These are phyloP conservation scores for Vishniacozyma victoriae DNA, from an alignment of 768 basidiomycete genomes.

Conservation along the genomic window DNA sequence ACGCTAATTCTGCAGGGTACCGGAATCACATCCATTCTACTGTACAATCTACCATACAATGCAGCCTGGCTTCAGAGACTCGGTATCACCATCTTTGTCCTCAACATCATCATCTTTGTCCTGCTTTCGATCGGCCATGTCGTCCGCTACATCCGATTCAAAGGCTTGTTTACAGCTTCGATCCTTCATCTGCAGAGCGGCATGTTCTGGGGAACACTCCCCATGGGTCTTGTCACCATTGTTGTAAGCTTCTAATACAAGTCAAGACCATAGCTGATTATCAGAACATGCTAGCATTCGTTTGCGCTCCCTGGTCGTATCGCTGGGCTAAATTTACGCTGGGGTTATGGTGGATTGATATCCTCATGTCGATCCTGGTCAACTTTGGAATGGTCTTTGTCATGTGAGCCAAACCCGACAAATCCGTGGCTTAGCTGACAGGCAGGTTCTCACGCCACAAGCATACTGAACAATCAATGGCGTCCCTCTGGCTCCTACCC, in stretches of 20 bases:
- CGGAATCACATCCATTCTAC: constrained; percentile 43
- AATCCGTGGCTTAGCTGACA: neutral
- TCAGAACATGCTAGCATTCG: constrained; percentile 41
- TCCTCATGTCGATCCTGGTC: constrained; percentile 55
- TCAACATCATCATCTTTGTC: constrained; percentile 39
- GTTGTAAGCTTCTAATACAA: constrained; percentile 16
- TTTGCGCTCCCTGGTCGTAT: constrained; percentile 35
- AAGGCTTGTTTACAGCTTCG: constrained; percentile 25
- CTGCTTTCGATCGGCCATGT: constrained; percentile 15
- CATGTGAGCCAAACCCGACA: constrained; percentile 54
- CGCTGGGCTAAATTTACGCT: constrained; percentile 48
- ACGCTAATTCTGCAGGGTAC: constrained; percentile 41
- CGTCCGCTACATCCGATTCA: constrained; percentile 40
- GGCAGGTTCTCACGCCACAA: constrained; percentile 58
- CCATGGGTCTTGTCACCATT: constrained; percentile 46
- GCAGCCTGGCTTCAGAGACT: constrained; percentile 32
- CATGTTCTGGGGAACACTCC: constrained; percentile 40
- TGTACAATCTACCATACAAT: constrained; percentile 44
- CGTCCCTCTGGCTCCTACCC: constrained; percentile 66
- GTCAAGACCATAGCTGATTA: neutral
- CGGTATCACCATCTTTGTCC: constrained; percentile 35
- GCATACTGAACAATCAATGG: constrained; percentile 57
- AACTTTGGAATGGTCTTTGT: constrained; percentile 60
- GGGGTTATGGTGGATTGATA: constrained; percentile 66
- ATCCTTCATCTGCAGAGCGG: constrained; percentile 29